A percentile compares a stretch with the other conserved stretches of the same genome.
phyloP scores from a whole-genome alignment of 768 basidiomycete species.

The Phaeotremella skinneri region DNA sequence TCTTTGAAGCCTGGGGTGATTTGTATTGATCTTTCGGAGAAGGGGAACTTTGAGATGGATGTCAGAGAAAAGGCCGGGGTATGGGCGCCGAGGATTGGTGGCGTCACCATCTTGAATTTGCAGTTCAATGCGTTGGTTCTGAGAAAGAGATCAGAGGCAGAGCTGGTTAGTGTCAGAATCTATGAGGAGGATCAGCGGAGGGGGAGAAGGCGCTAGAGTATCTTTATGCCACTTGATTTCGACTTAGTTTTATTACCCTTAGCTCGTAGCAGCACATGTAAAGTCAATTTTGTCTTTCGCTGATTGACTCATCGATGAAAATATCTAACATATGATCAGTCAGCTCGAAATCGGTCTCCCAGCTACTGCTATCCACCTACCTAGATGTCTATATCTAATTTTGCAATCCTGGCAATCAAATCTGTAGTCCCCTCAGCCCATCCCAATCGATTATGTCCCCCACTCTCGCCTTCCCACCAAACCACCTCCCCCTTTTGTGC shows the following conservation, averaged over 20 bases:
- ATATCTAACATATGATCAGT: too few relatives aligned
- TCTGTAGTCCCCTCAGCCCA: slow-evolving; percentile 45
- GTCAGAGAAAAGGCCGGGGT: slow-evolving; percentile 10
- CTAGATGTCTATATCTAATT: slow-evolving; percentile 4
- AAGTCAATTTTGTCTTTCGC: too few relatives aligned
- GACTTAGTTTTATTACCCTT: too few relatives aligned
- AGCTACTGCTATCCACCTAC: too few relatives aligned
- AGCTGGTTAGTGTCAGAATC: too few relatives aligned
- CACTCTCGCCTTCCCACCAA: slow-evolving; percentile 41
- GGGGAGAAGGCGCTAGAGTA: too few relatives aligned
- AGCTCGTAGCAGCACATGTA: too few relatives aligned
- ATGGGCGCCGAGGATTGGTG: slow-evolving; percentile 17
- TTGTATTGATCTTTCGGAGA: slow-evolving; percentile 21
- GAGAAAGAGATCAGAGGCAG: neutral
- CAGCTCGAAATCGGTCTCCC: too few relatives aligned
- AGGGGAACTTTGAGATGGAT: slow-evolving; percentile 24
- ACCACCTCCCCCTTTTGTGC: slow-evolving; percentile 23
- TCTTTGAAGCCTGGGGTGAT: slow-evolving; percentile 15
- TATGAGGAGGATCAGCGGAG: too few relatives aligned
- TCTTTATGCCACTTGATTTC: too few relatives aligned
- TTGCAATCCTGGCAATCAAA: slow-evolving; percentile 34
- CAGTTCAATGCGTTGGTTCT: neutral
- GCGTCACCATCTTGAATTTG: slow-evolving; percentile 17
- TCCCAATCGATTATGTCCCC: slow-evolving; percentile 45
- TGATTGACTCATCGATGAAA: too few relatives aligned